Conservation (phyloP, 169 alveolate species). For the Babesia gibsoni region DNA sequence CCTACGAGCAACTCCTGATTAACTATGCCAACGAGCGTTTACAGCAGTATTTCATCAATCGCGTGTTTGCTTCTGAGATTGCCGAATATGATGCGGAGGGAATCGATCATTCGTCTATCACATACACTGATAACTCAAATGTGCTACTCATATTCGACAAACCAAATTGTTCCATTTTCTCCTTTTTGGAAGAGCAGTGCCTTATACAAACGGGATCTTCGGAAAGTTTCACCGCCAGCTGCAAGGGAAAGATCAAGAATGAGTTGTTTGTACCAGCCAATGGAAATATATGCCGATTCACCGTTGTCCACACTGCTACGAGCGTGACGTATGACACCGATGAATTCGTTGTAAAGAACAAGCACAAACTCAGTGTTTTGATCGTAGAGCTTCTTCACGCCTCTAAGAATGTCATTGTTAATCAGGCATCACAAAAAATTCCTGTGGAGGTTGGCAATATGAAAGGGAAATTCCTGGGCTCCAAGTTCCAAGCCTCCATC, state of each 20-base stretch:
- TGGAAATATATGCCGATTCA: slow-evolving; percentile 47
- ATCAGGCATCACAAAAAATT: background rate
- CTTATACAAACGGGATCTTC: slow-evolving; percentile 56
- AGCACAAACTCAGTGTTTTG: slow-evolving; percentile 40
- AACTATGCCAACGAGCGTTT: slow-evolving; percentile 97
- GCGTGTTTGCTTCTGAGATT: slow-evolving; percentile 89
- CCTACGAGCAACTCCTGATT: slow-evolving; percentile 96
- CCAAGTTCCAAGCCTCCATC: slow-evolving; percentile 55
- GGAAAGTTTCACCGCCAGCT: slow-evolving; percentile 55
- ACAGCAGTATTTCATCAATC: slow-evolving; percentile 89
- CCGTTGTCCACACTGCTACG: slow-evolving; percentile 63
- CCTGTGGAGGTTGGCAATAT: slow-evolving; percentile 40
- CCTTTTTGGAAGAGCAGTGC: slow-evolving; percentile 64
- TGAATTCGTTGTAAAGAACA: slow-evolving; percentile 61
- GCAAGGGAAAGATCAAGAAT: slow-evolving; percentile 58
- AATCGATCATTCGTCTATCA: slow-evolving; percentile 49
- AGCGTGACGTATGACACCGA: slow-evolving; percentile 52
- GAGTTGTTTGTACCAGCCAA: slow-evolving; percentile 47
- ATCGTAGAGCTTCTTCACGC: slow-evolving; percentile 28
- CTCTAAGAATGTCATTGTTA: slow-evolving; percentile 31
- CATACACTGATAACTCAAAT: slow-evolving; percentile 69
- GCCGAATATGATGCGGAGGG: slow-evolving; percentile 76
- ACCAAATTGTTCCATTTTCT: slow-evolving; percentile 53
- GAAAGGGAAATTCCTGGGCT: slow-evolving; percentile 57
- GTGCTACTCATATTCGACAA: slow-evolving; percentile 68